Percentiles rank a stretch among this genome's conserved stretches.
Evolutionary conservation across 495 filamentous ascomycete genomes (phyloP).

Genomic region (Penicillium chermesinum): DNA sequence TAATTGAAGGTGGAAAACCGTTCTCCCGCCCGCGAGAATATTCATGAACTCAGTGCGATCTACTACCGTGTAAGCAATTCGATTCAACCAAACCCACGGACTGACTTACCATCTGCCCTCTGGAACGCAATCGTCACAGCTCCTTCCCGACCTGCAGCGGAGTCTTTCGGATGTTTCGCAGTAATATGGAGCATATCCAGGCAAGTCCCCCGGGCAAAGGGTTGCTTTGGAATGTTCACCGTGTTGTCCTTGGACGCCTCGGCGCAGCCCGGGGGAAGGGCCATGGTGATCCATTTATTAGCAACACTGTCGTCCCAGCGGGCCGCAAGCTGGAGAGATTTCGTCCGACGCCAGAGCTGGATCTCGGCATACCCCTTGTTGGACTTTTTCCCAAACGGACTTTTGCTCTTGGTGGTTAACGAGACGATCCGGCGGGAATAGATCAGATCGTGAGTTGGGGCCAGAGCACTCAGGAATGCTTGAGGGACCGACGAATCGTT

Average conservation of each 20-base stretch:
- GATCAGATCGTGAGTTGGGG: constrained; percentile 25
- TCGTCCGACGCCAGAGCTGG: constrained; percentile 32
- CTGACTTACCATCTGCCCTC: constrained; percentile 22
- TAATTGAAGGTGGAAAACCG: background rate
- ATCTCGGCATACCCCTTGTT: constrained; percentile 31
- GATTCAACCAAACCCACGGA: no score
- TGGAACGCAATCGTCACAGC: constrained; percentile 31
- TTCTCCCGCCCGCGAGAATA: background rate
- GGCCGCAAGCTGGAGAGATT: constrained; percentile 21
- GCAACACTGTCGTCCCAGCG: constrained; percentile 31
- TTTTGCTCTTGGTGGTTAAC: constrained; percentile 26
- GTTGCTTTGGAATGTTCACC: constrained; percentile 18
- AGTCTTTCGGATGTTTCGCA: constrained; percentile 24
- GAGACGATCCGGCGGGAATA: constrained; percentile 30
- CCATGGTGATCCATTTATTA: constrained; percentile 34
- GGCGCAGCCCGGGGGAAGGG: constrained; percentile 5
- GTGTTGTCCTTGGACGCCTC: constrained; percentile 22
- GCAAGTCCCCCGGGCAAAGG: constrained; percentile 26
- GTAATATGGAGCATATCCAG: constrained; percentile 33
- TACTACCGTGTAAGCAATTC: background rate
- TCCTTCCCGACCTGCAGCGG: constrained; percentile 16
- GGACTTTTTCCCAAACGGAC: constrained; percentile 23
- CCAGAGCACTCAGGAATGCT: constrained; percentile 31
- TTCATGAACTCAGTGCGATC: background rate
- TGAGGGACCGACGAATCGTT: constrained; percentile 18